phyloP scores from a whole-genome alignment of 2,329 filamentous ascomycete genomes.

The Fusarium xyrophilum region DNA sequence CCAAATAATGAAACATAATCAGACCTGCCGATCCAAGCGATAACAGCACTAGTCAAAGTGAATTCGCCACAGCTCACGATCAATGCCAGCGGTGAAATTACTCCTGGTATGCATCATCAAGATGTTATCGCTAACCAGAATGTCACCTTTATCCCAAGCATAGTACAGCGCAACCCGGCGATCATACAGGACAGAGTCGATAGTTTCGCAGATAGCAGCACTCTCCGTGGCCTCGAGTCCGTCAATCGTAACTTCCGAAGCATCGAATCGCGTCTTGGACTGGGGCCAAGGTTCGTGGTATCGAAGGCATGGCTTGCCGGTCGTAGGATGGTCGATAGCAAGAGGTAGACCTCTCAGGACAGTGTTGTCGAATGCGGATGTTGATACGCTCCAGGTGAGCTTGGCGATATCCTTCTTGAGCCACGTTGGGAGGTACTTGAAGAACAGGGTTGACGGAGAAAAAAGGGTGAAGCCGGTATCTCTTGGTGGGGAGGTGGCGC shows the following conservation, averaged over 20 bases:
- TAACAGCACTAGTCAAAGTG: constrained; percentile 50
- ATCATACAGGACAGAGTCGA: constrained; percentile 57
- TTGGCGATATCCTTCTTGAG: constrained; percentile 47
- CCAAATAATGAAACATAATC: background rate
- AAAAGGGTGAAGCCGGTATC: constrained; percentile 63
- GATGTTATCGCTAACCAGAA: constrained; percentile 61
- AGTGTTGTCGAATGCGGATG: constrained; percentile 55
- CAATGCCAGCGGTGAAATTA: constrained; percentile 52
- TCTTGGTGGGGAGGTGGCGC: constrained; percentile 54
- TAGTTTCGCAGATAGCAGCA: constrained; percentile 46
- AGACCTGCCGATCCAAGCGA: background rate
- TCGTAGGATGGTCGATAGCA: constrained; percentile 54
- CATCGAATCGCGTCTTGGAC: constrained; percentile 58
- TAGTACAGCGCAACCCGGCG: constrained; percentile 58
- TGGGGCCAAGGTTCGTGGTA: constrained; percentile 64
- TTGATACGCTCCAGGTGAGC: constrained; percentile 58
- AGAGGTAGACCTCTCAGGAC: constrained; percentile 54
- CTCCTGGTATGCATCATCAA: constrained; percentile 58
- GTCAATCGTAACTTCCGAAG: constrained; percentile 54
- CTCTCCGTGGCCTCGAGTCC: constrained; percentile 43
- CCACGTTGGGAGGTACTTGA: constrained; percentile 53
- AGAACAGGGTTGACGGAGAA: constrained; percentile 57
- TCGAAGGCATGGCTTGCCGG: constrained; percentile 56
- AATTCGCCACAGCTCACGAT: constrained; percentile 59
- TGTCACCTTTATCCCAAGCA: constrained; percentile 61